Evolutionary conservation across 176 grass and related monocot species (phyloP).

Genomic region (Alopecurus myosuroides): DNA sequence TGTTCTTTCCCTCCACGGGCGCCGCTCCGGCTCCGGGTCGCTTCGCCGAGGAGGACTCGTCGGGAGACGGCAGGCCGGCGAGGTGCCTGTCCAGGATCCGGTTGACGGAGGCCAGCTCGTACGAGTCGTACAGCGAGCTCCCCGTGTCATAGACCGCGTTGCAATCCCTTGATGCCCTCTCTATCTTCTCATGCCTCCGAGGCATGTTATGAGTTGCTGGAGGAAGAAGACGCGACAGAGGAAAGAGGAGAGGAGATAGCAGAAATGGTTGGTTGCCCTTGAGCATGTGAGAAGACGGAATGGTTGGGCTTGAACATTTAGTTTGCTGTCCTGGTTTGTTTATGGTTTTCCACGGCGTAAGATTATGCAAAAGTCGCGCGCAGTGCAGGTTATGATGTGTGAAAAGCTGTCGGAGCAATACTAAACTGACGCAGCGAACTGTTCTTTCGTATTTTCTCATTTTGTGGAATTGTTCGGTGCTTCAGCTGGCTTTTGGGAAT

Average conservation of each 20-base stretch:
- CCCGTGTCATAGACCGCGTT: conserved; percentile 55
- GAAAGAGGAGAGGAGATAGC: background rate
- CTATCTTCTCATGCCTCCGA: background rate
- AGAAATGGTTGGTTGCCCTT: background rate
- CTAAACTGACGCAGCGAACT: background rate
- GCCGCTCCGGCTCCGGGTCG: background rate
- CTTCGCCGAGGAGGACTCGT: background rate
- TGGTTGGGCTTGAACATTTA: background rate
- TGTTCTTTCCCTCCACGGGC: background rate
- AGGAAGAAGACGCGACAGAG: conserved; percentile 1
- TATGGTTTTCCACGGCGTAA: background rate
- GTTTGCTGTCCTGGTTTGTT: background rate
- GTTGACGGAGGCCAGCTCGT: conserved; percentile 59
- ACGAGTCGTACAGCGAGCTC: conserved; percentile 73
- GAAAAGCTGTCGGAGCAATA: background rate
- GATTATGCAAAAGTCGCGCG: background rate
- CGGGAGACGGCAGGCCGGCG: background rate
- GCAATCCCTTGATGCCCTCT: background rate
- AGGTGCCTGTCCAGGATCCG: conserved; percentile 46
- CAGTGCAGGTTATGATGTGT: background rate
- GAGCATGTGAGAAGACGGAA: background rate
- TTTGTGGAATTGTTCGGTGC: background rate
- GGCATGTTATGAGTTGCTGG: conserved; percentile 23
- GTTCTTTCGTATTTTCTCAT: background rate
- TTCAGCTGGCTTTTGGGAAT: background rate